Evolutionary conservation across 2,329 filamentous ascomycete genomes (phyloP).

Genomic region (Elsinoe batatas): DNA sequence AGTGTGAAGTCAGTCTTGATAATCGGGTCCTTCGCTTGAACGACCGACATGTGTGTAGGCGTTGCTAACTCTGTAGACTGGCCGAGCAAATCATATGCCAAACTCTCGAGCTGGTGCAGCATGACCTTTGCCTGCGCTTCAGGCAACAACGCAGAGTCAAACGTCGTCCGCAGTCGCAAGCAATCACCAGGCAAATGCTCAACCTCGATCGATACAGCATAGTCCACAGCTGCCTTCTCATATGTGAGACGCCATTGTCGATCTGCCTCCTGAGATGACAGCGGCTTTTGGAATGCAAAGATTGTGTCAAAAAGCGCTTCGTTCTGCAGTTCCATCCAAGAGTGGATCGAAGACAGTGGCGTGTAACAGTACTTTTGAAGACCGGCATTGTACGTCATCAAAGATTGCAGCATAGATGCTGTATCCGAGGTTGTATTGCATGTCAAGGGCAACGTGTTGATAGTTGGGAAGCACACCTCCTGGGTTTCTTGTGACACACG

Average conservation of each 20-base stretch:
- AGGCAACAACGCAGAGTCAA: constrained; percentile 55
- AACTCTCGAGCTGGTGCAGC: constrained; percentile 60
- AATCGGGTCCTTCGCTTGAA: constrained; percentile 49
- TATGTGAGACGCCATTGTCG: constrained; percentile 50
- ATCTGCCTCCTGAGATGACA: constrained; percentile 18
- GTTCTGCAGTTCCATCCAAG: constrained; percentile 56
- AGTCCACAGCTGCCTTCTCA: constrained; percentile 65
- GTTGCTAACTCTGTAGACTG: constrained; percentile 24
- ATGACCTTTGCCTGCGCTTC: constrained; percentile 56
- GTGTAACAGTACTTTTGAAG: constrained; percentile 62
- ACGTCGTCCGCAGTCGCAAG: constrained; percentile 57
- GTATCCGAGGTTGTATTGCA: constrained; percentile 48
- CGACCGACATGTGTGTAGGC: constrained; percentile 28
- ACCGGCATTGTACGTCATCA: constrained; percentile 56
- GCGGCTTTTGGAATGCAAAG: constrained; percentile 66
- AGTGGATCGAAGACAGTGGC: constrained; percentile 62
- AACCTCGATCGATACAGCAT: constrained; percentile 70
- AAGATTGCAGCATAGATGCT: constrained; percentile 46
- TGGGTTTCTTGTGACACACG: constrained; percentile 52
- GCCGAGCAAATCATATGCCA: constrained; percentile 49
- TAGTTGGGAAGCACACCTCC: constrained; percentile 61
- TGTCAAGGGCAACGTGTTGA: constrained; percentile 68
- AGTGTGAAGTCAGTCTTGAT: constrained; percentile 51
- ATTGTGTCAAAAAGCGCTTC: constrained; percentile 71
- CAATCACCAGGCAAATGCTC: constrained; percentile 43